Evolutionary conservation across 352 stramenopile species (phyloP), one percentile per base, ranked within the genome.

Genomic region (Phytophthora aleatoria): DNA sequence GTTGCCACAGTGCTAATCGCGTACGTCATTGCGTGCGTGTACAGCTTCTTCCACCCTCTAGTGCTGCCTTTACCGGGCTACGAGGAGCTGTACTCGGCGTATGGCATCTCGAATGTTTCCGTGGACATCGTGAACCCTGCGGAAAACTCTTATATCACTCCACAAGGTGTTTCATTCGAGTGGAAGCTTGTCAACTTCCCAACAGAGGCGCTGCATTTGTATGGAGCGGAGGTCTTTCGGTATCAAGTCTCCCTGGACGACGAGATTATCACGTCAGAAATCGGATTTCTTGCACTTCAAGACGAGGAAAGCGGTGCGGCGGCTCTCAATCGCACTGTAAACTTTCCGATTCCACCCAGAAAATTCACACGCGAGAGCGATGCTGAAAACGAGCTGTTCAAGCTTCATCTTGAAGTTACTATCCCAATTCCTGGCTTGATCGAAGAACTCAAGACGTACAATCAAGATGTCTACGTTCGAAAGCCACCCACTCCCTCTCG

Each of bases 21-120:
- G n/a, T 90, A 90, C 52, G 57, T 81, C 0, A 10, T 74, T 45
- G 78, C 71, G 15, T 76, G 72, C 38, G 33, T 76, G 13, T 83
- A 79, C 65, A 77, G 77, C 16, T 81, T 69, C 49, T 75, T 75
- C 26, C 54, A 81, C 36, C 81, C 76, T 2, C 36, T 81, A 35
- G 41, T 55, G 41, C 56, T 81, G 5, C 69, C 74, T 28, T 64
- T 87, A 30, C 77, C 81, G 0, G 61, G 76, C 31, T 60, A 71
- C 12, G 49, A 70, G 12, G 51, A 52, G 15, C 53, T 87, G 2
- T 77, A 83, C 27, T 67, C 60, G 6, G 71, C 76, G 11, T 69
- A 68, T 36, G 69, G 87, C 47, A 59, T 90, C 20, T 83, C 76
- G 13, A 83, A 85, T 43, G 67, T 85, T 9, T 75, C 69, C 2